A percentile compares a stretch with the other conserved stretches of the same genome.
Evolutionary conservation across 1,139 yeast genomes (phyloP).

Genomic region (Kurtzmaniella natalensis): DNA sequence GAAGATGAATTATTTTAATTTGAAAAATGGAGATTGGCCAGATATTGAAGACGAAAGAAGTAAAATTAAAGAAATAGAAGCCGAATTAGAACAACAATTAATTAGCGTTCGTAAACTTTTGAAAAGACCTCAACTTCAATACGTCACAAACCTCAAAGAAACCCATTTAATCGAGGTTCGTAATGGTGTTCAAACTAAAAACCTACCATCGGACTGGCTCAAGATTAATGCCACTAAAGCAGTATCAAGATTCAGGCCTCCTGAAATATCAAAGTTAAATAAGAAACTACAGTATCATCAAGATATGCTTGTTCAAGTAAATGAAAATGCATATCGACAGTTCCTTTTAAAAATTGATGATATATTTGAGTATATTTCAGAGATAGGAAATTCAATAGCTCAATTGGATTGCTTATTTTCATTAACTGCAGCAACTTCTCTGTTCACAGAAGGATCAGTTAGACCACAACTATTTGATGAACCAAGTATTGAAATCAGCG

Average conservation of each 20-base stretch:
- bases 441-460: slow-evolving; percentile 38
- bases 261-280: slow-evolving; percentile 47
- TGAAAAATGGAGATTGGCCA: slow-evolving; percentile 32
- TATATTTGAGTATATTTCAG: slow-evolving; percentile 48
- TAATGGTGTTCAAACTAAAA: slow-evolving; percentile 47
- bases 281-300: slow-evolving; percentile 57
- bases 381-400: slow-evolving; percentile 50
- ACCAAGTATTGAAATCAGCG: slow-evolving; percentile 48
- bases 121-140: slow-evolving; percentile 57
- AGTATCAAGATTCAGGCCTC: slow-evolving; percentile 71
- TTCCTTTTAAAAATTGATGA: slow-evolving; percentile 46
- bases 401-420: slow-evolving; percentile 73
- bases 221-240: slow-evolving; percentile 69
- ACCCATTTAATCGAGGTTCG: slow-evolving; percentile 74
- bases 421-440: slow-evolving; percentile 55
- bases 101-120: slow-evolving; percentile 37
- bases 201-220: slow-evolving; percentile 70
- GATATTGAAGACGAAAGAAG: slow-evolving; percentile 34
- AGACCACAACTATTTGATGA: slow-evolving; percentile 54
- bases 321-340: slow-evolving; percentile 52
- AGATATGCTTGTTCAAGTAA: slow-evolving; percentile 51
- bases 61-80: slow-evolving; percentile 42
- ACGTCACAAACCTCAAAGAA: slow-evolving; percentile 54
- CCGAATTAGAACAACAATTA: slow-evolving; percentile 49
- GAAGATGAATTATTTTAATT: slow-evolving; percentile 50